phyloP scores from a whole-genome alignment of 495 filamentous ascomycete species.

The Podospora fimiseda region DNA sequence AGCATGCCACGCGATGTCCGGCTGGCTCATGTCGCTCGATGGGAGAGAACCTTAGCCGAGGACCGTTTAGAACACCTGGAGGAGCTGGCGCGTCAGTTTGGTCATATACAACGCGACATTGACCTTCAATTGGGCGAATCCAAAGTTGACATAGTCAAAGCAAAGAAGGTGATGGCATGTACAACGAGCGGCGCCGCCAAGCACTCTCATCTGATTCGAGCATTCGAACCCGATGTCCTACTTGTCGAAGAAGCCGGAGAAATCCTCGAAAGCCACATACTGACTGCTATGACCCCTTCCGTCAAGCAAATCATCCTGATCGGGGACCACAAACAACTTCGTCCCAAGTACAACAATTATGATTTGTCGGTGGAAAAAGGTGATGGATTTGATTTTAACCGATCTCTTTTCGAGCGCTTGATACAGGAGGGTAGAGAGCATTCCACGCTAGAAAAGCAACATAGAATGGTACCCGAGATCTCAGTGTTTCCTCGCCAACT shows the following conservation, averaged over 20 bases:
- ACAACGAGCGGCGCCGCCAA: slow-evolving; percentile 72
- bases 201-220: slow-evolving; percentile 46
- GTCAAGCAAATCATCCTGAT: slow-evolving; percentile 68
- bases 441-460: slow-evolving; percentile 54
- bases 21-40: slow-evolving; percentile 30
- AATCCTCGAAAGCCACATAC: slow-evolving; percentile 63
- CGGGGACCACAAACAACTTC: slow-evolving; percentile 72
- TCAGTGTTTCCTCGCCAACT: slow-evolving; percentile 53
- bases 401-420: slow-evolving; percentile 66
- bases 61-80: slow-evolving; percentile 43
- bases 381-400: slow-evolving; percentile 62
- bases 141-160: slow-evolving; percentile 38
- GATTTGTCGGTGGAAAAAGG: slow-evolving; percentile 59
- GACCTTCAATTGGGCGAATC: slow-evolving; percentile 39
- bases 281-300: slow-evolving; percentile 53
- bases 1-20: slow-evolving; percentile 37
- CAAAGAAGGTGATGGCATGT: slow-evolving; percentile 63
- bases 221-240: slow-evolving; percentile 47
- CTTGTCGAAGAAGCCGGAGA: slow-evolving; percentile 78
- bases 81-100: slow-evolving; percentile 33
- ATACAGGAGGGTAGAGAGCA: slow-evolving; percentile 50
- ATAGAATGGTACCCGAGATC: slow-evolving; percentile 67
- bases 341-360: slow-evolving; percentile 65
- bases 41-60: slow-evolving; percentile 44
- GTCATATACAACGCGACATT: slow-evolving; percentile 36